Percentiles rank a stretch among this genome's conserved stretches.
phyloP scores from a whole-genome alignment of 1,139 yeast genomes.

The Protomyces inouyei region DNA sequence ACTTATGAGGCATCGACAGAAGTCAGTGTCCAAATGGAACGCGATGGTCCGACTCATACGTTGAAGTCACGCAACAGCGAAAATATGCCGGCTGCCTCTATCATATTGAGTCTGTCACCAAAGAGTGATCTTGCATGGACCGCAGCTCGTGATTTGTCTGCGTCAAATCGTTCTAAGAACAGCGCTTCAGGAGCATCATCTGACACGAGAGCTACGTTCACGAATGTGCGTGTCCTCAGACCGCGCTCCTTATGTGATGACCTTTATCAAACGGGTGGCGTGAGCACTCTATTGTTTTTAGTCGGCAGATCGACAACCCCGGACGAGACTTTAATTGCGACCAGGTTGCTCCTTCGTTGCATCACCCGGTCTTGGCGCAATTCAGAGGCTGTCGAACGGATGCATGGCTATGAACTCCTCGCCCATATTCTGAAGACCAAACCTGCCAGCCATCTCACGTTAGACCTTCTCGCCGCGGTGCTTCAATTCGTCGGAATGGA shows the following conservation, averaged over 20 bases:
- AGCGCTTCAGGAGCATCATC: not conserved
- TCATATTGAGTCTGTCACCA: conserved; percentile 28
- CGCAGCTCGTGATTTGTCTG: not conserved
- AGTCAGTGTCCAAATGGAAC: conserved; percentile 37
- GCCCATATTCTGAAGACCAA: conserved; percentile 43
- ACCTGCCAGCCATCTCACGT: conserved; percentile 34
- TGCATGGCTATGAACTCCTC: conserved; percentile 45
- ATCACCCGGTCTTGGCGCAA: conserved; percentile 38
- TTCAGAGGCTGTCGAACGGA: conserved; percentile 43
- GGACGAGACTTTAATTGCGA: conserved; percentile 34
- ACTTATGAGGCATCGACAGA: conserved; percentile 40
- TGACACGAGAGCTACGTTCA: not conserved
- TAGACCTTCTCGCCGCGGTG: conserved; percentile 43
- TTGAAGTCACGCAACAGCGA: conserved; percentile 1
- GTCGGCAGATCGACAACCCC: conserved; percentile 39
- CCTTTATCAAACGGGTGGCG: conserved; percentile 37
- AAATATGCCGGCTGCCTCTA: conserved; percentile 12
- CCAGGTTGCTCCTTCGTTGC: conserved; percentile 40
- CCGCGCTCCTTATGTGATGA: conserved; percentile 28
- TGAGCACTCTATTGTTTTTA: conserved; percentile 41
- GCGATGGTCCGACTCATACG: not conserved
- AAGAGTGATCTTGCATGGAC: not conserved
- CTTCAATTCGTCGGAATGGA: conserved; percentile 47
- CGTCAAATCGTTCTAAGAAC: not conserved
- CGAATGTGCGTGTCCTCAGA: conserved; percentile 29